These are phyloP conservation scores for Cytospora paraplurivora DNA, from an alignment of 2,329 filamentous ascomycete genomes.

Conservation along the genomic window DNA sequence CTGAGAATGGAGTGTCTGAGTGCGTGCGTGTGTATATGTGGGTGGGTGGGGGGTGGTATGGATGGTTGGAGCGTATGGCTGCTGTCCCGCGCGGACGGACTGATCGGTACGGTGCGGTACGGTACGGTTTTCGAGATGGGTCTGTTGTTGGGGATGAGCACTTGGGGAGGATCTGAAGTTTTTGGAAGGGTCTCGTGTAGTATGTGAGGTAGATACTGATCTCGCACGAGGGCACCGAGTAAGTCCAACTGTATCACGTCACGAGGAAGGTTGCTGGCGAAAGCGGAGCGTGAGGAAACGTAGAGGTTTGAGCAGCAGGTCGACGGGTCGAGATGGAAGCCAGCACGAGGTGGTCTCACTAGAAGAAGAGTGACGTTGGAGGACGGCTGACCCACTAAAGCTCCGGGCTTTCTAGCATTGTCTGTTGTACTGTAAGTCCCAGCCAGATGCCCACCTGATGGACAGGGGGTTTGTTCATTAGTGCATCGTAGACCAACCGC, in stretches of 20 bases:
- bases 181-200: constrained; percentile 13
- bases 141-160: neutral
- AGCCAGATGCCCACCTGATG: too few species aligned
- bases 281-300: neutral
- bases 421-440: too few species aligned
- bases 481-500: too few species aligned
- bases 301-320: neutral
- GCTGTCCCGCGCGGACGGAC: neutral
- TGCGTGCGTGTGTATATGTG: too few species aligned
- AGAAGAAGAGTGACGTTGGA: too few species aligned
- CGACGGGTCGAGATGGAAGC: neutral
- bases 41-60: constrained; percentile 6
- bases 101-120: neutral
- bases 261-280: neutral
- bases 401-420: too few species aligned
- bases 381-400: too few species aligned
- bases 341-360: too few species aligned
- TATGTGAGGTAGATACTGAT: neutral
- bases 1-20: too few species aligned
- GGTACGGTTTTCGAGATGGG: neutral
- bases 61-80: neutral
- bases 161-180: neutral
- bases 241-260: constrained; percentile 15
- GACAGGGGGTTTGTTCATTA: too few species aligned
- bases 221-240: constrained; percentile 21